These are phyloP conservation scores for Apiospora hydei DNA, from an alignment of 2,329 filamentous ascomycete genomes.

Conservation along the genomic window DNA sequence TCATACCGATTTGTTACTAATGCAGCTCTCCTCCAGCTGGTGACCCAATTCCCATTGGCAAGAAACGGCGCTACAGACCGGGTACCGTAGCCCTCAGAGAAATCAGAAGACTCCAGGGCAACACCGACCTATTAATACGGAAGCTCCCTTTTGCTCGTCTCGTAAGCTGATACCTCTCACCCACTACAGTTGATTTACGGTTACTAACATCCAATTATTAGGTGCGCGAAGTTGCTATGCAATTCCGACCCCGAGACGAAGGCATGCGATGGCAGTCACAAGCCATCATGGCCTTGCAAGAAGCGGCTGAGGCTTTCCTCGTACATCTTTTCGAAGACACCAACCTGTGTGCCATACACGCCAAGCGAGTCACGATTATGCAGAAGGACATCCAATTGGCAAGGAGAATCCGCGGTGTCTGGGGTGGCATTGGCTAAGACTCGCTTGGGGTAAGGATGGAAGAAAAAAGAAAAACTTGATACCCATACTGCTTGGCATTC, in stretches of 20 bases:
- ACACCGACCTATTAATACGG: slow-evolving; percentile 92
- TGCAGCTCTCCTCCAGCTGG: slow-evolving; percentile 61
- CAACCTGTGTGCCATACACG: slow-evolving; percentile 95
- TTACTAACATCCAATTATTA: slow-evolving; percentile 67
- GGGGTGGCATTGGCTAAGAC: slow-evolving; percentile 70
- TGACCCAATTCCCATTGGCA: slow-evolving; percentile 80
- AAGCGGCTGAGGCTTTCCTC: slow-evolving; percentile 94
- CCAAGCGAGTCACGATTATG: slow-evolving; percentile 96
- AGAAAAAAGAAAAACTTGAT: slow-evolving; percentile 8
- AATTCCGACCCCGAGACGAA: slow-evolving; percentile 66
- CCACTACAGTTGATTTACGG: slow-evolving; percentile 67
- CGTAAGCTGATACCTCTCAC: slow-evolving; percentile 52
- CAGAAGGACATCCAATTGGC: slow-evolving; percentile 98
- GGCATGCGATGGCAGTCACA: slow-evolving; percentile 96
- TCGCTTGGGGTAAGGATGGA: not conserved
- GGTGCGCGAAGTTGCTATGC: slow-evolving; percentile 77
- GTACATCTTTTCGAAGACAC: slow-evolving; percentile 97
- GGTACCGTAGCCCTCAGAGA: slow-evolving; percentile 97
- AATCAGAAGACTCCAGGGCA: slow-evolving; percentile 98
- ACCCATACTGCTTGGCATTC: slow-evolving; percentile 9
- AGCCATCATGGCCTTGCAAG: slow-evolving; percentile 90
- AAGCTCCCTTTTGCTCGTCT: slow-evolving; percentile 98
- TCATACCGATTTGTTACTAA: slow-evolving; percentile 30
- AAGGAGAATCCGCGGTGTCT: slow-evolving; percentile 77
- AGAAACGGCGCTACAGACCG: slow-evolving; percentile 89